phyloP scores from a whole-genome alignment of 2,329 filamentous ascomycete species.

The Ceratocystis alfenasii region DNA sequence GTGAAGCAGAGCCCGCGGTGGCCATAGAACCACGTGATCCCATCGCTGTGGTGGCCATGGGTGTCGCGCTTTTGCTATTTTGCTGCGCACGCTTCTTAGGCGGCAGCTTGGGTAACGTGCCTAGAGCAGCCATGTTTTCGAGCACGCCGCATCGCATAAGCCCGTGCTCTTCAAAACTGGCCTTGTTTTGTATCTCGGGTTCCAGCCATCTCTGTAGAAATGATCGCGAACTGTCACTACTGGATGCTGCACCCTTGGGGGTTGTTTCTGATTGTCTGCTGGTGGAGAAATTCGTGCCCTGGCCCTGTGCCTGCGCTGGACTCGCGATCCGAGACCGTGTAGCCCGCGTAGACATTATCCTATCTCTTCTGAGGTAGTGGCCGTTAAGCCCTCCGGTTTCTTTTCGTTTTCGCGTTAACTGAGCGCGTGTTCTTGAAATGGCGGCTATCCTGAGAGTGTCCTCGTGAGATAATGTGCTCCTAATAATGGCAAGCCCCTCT shows the following conservation, averaged over 20 bases:
- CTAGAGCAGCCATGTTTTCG: constrained; percentile 72
- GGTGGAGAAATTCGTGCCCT: not conserved
- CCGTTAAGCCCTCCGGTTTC: constrained; percentile 12
- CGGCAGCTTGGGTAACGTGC: constrained; percentile 52
- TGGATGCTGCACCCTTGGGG: constrained; percentile 25
- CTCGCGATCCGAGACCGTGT: constrained; percentile 19
- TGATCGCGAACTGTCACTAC: constrained; percentile 33
- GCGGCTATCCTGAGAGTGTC: not conserved
- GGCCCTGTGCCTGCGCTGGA: constrained; percentile 13
- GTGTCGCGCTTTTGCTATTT: not conserved
- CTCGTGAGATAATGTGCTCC: not conserved
- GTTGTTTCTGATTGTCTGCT: constrained; percentile 29
- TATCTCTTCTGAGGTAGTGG: constrained; percentile 22
- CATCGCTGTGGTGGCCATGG: not conserved
- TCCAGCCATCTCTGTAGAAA: constrained; percentile 49
- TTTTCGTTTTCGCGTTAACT: constrained; percentile 22
- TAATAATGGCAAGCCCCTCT: not conserved
- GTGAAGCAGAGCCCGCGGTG: constrained; percentile 26
- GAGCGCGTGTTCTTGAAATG: not conserved
- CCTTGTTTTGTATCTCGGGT: constrained; percentile 44
- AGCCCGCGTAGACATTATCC: constrained; percentile 23
- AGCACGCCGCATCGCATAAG: constrained; percentile 64
- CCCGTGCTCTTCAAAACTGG: constrained; percentile 69
- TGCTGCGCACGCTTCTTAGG: constrained; percentile 17
- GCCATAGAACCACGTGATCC: not conserved